Evolutionary conservation across 495 filamentous ascomycete species (phyloP).

Genomic region (Niebla homalea): DNA sequence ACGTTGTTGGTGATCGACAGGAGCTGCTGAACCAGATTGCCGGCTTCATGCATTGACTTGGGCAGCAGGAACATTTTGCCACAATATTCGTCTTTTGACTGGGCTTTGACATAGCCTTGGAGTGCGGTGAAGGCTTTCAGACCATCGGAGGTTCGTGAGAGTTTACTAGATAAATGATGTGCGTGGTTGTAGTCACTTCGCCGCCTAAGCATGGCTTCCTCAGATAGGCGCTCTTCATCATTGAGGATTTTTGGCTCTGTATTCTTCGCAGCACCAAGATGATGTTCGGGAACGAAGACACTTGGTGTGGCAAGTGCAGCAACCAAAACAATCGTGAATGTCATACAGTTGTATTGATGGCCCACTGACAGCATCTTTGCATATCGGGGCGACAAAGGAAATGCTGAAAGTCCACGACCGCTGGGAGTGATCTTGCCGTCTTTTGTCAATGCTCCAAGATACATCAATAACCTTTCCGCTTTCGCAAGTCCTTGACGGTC

Average conservation of each 20-base stretch:
- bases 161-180: slow-evolving; percentile 66
- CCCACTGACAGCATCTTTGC: slow-evolving; percentile 82
- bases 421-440: slow-evolving; percentile 63
- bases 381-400: slow-evolving; percentile 81
- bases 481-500: slow-evolving; percentile 65
- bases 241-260: slow-evolving; percentile 42
- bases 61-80: slow-evolving; percentile 66
- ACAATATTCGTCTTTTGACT: slow-evolving; percentile 59
- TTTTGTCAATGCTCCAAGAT: slow-evolving; percentile 52
- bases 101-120: slow-evolving; percentile 65
- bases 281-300: slow-evolving; percentile 73
- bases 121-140: slow-evolving; percentile 81
- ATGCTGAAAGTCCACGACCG: slow-evolving; percentile 69
- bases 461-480: slow-evolving; percentile 73
- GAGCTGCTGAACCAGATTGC: slow-evolving; percentile 70
- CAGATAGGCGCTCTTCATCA: slow-evolving; percentile 52
- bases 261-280: slow-evolving; percentile 43
- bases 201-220: slow-evolving; percentile 49
- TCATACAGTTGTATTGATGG: slow-evolving; percentile 67
- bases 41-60: slow-evolving; percentile 77
- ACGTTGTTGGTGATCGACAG: slow-evolving; percentile 65
- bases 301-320: slow-evolving; percentile 79
- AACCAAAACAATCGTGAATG: slow-evolving; percentile 80
- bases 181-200: slow-evolving; percentile 59
- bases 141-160: slow-evolving; percentile 74